Percentiles rank a stretch among this genome's conserved stretches.
Conservation (phyloP, 768 basidiomycete species). For the Austroboletus eburneus region DNA sequence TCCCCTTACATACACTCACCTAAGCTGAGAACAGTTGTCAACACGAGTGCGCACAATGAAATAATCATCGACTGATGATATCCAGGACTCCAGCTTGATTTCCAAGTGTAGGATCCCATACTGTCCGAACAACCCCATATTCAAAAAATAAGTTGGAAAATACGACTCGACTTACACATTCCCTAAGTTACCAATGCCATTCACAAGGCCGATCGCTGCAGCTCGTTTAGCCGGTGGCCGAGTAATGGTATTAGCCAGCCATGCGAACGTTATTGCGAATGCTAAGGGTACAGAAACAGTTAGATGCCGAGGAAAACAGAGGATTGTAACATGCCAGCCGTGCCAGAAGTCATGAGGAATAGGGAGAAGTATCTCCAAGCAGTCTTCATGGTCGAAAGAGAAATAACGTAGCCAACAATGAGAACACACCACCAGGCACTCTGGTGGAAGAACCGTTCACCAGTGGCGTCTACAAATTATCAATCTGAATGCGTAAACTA, state of each 20-base stretch:
- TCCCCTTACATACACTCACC: constrained; percentile 27
- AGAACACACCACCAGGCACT: constrained; percentile 54
- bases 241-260: constrained; percentile 61
- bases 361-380: constrained; percentile 55
- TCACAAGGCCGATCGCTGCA: constrained; percentile 59
- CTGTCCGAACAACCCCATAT: constrained; percentile 24
- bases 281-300: constrained; percentile 18
- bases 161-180: constrained; percentile 41
- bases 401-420: constrained; percentile 59
- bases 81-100: constrained; percentile 51
- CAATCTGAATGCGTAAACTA: not conserved
- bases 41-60: constrained; percentile 33
- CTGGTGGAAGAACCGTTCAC: constrained; percentile 64
- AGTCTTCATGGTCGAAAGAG: constrained; percentile 47
- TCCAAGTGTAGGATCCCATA: constrained; percentile 62
- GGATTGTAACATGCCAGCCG: constrained; percentile 30
- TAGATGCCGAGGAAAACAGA: not conserved
- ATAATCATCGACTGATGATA: constrained; percentile 65
- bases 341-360: constrained; percentile 61
- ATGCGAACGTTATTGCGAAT: constrained; percentile 46
- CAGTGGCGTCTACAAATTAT: constrained; percentile 32
- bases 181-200: constrained; percentile 56
- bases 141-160: not conserved
- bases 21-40: constrained; percentile 33
- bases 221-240: constrained; percentile 53